Conservation (phyloP, 73 alveolate genomes). For the Symbiodinium natans region DNA sequence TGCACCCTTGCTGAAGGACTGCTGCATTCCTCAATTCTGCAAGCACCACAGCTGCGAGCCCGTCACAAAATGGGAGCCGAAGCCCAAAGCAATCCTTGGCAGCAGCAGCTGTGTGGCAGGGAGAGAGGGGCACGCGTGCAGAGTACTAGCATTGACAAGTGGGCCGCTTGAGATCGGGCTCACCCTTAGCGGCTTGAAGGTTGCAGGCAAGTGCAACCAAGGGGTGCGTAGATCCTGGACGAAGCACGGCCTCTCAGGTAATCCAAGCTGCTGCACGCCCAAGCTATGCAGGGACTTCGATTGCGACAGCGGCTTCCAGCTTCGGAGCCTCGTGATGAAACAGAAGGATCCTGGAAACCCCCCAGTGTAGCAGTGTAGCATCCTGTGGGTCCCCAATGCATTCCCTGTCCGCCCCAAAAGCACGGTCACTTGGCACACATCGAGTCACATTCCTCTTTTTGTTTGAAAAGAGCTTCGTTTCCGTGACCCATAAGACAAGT, state of each 20-base stretch:
- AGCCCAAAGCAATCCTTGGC: constrained; percentile 52
- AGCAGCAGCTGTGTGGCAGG: constrained; percentile 28
- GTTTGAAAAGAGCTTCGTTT: too few relatives aligned
- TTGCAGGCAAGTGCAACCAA: background rate
- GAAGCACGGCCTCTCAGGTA: background rate
- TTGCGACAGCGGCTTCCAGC: constrained; percentile 31
- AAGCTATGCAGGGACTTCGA: constrained; percentile 55
- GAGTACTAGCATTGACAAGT: too few relatives aligned
- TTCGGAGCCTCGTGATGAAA: background rate
- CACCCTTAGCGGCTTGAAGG: background rate
- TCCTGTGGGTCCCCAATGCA: too few relatives aligned
- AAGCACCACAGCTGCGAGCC: constrained; percentile 75
- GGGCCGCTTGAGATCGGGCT: background rate
- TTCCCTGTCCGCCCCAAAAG: too few relatives aligned
- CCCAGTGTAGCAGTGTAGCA: too few relatives aligned
- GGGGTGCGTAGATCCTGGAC: background rate
- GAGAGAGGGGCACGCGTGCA: too few relatives aligned
- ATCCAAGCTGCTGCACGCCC: constrained; percentile 75
- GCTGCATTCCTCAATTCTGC: constrained; percentile 69
- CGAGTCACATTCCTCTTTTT: too few relatives aligned
- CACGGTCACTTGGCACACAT: too few relatives aligned
- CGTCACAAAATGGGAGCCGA: constrained; percentile 63
- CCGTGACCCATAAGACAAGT: too few relatives aligned
- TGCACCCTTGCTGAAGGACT: background rate
- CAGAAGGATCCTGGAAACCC: too few relatives aligned